Base-by-base conservation (phyloP, 345 rosid species). In the Raphanus raphanistrum region DNA sequence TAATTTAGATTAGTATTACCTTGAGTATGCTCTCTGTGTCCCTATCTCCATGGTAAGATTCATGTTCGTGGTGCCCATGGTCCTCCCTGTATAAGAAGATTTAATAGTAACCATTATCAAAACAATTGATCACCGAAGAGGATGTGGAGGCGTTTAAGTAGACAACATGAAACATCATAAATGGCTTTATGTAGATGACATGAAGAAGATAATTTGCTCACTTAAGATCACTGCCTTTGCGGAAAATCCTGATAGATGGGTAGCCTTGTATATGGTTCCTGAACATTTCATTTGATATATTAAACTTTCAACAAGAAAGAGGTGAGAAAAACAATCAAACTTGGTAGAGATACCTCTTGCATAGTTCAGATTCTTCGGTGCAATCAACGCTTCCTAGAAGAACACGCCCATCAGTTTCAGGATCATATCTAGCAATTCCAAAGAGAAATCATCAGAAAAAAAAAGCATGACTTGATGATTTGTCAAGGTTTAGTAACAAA, bases 221-320 rank as follows among this genome's bases (percentile, higher is more conserved):
- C 98, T 80, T 90, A 65, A 89, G 8, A 83, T 93, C 91, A 80
- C 81, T 90, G 76, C 99, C 97, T 84, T 85, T 88, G 65, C 92
- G 97, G 72, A 96, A 93, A 83, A 96, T 96, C 74, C 99, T 88
- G 80, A 96, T 89, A 13, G 99, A 91, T 61, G 98, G 99, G 81
- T 95, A 95, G 25, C 92, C 98, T 84, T 95, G 99, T 52, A 93
- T 79, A 85, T 95, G 99, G 79, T 87, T 70, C 85, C 99, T 96
- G 87, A 77, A 50, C 3, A 28, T 32, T 38, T 31, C 71, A 79
- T 62, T 69, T 41, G 17, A 43, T 63, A 38, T 17, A 36, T 36
- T 63, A 32, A 6, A 15, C 38, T 7, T 7, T 63, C n/a, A 63
- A n/a, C 43, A 63, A 66, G 66, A 69, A 79, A 41, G 21, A 66